These are phyloP conservation scores for Pseudogymnoascus sp. DNA, from an alignment of 2,329 filamentous ascomycete species.

Conservation along the genomic window DNA sequence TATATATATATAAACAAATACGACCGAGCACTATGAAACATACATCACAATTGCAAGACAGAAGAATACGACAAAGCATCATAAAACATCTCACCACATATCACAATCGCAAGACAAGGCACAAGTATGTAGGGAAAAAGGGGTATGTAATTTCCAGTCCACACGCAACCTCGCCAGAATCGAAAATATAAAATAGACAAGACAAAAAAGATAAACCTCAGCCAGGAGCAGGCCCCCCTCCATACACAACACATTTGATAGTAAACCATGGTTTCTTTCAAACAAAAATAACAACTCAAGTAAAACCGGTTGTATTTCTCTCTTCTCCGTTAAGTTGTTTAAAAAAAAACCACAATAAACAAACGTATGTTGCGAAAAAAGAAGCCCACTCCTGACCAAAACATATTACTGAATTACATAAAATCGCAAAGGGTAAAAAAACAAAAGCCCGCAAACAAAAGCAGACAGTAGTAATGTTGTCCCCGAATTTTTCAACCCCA, in stretches of 20 bases:
- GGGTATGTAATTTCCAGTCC: slow-evolving; percentile 2
- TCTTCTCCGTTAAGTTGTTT: no score
- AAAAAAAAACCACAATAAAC: not conserved
- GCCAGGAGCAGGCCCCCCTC: not conserved
- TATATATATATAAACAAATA: no score
- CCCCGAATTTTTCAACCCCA: not conserved
- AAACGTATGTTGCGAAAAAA: no score
- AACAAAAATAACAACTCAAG: no score
- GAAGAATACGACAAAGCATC: no score
- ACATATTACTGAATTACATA: no score
- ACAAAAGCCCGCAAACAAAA: not conserved
- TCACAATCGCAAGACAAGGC: not conserved
- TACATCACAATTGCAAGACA: no score
- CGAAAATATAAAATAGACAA: not conserved
- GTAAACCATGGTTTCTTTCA: not conserved
- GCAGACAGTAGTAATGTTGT: no score
- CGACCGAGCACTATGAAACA: no score
- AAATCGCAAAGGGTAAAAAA: not conserved
- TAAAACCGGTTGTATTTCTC: not conserved
- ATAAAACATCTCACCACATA: no score
- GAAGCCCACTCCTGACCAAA: no score
- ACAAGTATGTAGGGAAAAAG: not conserved
- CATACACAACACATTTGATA: not conserved
- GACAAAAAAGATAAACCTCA: no score
- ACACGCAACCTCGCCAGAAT: not conserved